Base-by-base conservation (phyloP, 1,284 basidiomycete genomes). In the Rhodotorula sp. region DNA sequence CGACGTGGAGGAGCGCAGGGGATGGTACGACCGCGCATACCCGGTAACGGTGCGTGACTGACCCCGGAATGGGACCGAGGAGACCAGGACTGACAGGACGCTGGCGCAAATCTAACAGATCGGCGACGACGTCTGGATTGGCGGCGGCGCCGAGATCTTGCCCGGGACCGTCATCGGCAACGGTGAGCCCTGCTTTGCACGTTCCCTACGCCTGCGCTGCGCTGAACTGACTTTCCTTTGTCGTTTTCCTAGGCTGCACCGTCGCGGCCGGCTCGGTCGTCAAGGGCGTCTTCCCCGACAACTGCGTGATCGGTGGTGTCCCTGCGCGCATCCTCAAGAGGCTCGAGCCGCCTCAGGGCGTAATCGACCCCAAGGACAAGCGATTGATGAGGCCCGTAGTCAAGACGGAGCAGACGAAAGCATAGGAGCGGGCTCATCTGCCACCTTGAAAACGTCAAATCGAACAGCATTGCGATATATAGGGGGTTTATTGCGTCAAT, bases 101-200 rank as follows among this genome's bases (percentile, higher is more conserved):
- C 48, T 49, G 48, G 23, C 48, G 14, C 25, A 14, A 12, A 7
- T 13, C n/a, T 27, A 1, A 4, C 55, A 68, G 50, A 66, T 78
- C 17, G 77, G 77, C 23, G 77, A 78, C 56, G 75, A 78, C 64
- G 64, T 49, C n/a, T 78, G 74, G 77, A 55, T 77, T 17, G 76
- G 76, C 19, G 77, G 76, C 7, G 67, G 70, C 3, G 72, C 64
- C 7, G 48, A 63, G 46, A 54, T 77, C 42, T 64, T 78, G 34
- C 76, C 74, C 3, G 74, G 74, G 1, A 62, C 57, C 50, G 61
- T 55, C 16, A 70, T 76, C 17, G 74, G 74, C 19, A 65, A 67
- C 12, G 46, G 61, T 54, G 52, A 4, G 60, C 52, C 10, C 14
- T n/a, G 5, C 48, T 25, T 2, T 34, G 34, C 34, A 34, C 34